These are phyloP conservation scores for Barnettozyma vustinii DNA, from an alignment of 805 yeast species.

Conservation along the genomic window DNA sequence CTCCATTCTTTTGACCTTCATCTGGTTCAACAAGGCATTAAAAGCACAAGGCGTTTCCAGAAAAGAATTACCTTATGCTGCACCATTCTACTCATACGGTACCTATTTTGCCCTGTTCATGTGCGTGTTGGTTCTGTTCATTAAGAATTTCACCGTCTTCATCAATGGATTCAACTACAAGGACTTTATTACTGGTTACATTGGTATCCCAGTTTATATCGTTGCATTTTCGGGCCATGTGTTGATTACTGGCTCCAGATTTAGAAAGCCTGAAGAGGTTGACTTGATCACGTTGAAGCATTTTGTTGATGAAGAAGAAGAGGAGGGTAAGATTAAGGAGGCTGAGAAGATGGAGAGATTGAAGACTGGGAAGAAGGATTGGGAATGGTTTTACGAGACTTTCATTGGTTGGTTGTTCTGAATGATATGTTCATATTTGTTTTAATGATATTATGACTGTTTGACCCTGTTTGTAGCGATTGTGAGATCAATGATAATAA, in stretches of 20 bases:
- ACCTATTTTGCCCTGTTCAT: conserved; percentile 51
- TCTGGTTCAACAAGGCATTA: conserved; percentile 60
- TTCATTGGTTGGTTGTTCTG: conserved; percentile 42
- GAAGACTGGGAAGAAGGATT: conserved; percentile 25
- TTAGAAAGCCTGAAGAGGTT: conserved; percentile 47
- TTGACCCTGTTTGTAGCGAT: not conserved
- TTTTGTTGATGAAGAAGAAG: conserved; percentile 30
- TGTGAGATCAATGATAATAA: too few relatives aligned
- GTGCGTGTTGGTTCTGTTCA: conserved; percentile 51
- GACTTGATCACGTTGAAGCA: conserved; percentile 50
- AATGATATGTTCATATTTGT: not conserved
- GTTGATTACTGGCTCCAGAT: conserved; percentile 42
- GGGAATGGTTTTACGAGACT: conserved; percentile 40
- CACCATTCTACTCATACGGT: conserved; percentile 72
- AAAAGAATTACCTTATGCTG: conserved; percentile 47
- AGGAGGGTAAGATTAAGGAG: conserved; percentile 20
- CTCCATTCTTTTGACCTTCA: conserved; percentile 61
- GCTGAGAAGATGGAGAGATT: conserved; percentile 22
- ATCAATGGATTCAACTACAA: conserved; percentile 59
- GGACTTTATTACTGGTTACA: conserved; percentile 72
- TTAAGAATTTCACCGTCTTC: conserved; percentile 72
- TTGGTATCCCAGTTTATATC: conserved; percentile 62
- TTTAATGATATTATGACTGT: not conserved
- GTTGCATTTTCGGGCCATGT: conserved; percentile 73
- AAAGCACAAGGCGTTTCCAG: conserved; percentile 62